Evolutionary conservation across 2,329 filamentous ascomycete species (phyloP), one percentile per base, ranked within the genome.

Genomic region (Fusarium chuoi): DNA sequence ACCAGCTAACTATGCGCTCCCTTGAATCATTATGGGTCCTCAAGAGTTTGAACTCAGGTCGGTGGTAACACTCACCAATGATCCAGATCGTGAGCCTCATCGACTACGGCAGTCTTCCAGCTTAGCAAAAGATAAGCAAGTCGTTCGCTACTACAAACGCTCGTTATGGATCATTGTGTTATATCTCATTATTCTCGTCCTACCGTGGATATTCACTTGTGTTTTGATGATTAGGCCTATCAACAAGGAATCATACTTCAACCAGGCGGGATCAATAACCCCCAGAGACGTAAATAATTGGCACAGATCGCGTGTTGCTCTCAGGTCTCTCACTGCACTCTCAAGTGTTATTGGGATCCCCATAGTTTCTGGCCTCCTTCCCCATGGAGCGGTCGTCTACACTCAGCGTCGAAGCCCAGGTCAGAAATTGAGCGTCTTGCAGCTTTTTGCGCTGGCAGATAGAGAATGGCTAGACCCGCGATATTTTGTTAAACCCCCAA

Each of bases 211-310:
- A 4, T 26, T 76, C 8, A 73, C 56, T 18, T 52, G 58, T 30
- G 14, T 71, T n/a, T 46, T 68, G 24, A 76, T 76, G 71, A 59
- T n/a, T 5, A 68, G 65, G 5, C 71, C 62, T 2, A 48, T 73
- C 22, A 42, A 49, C n/a, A 55, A 46, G 20, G 6, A n/a, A 10
- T 62, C 66, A 7, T 76, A 71, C 41, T 35, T 68, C 14, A 55
- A 69, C 36, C 71, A 68, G 12, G 7, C 24, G 2, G 71, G 56
- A 15, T 64, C 44, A 20, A 28, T 63, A 14, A 55, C 52, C 11
- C 54, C 46, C 2, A 7, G 2, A 6, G 44, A 73, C 18, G 9
- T 66, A 7, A 15, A 18, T 0, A 20, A 14, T n/a, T 45, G 57
- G 48, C 45, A 63, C 3, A 60, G 18, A 22, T 51, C 42, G 18